Conservation (phyloP, 73 alveolate species). For the Effrenium voratum region DNA sequence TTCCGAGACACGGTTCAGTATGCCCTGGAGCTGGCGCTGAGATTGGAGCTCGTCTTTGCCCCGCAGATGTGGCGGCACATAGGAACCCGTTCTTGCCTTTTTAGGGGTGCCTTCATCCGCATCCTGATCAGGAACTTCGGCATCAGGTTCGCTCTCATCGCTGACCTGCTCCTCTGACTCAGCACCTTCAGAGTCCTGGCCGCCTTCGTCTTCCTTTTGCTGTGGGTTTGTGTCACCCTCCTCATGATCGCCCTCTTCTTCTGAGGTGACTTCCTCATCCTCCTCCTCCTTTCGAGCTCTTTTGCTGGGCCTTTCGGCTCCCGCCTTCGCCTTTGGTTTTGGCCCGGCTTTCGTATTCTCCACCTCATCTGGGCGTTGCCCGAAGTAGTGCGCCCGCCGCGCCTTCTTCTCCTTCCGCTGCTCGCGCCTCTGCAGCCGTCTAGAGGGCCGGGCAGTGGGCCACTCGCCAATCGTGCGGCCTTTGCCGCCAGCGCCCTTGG, state of each 20-base stretch:
- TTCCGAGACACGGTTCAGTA: slow-evolving; percentile 84
- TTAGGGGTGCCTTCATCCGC: background rate
- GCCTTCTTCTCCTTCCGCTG: slow-evolving; percentile 84
- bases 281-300: slow-evolving; percentile 44
- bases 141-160: too few relatives aligned
- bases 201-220: background rate
- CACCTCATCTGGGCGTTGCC: slow-evolving; percentile 20
- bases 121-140: background rate
- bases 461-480: too few relatives aligned
- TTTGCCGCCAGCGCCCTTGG: background rate
- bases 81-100: background rate
- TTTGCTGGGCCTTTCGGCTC: background rate
- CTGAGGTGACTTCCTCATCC: slow-evolving; percentile 72
- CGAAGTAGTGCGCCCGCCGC: slow-evolving; percentile 77
- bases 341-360: background rate
- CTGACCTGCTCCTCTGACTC: background rate
- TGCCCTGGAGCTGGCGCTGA: slow-evolving; percentile 52
- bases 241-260: slow-evolving; percentile 41
- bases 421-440: slow-evolving; percentile 67
- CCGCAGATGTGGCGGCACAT: slow-evolving; percentile 71
- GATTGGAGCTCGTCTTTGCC: slow-evolving; percentile 44
- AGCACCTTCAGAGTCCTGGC: background rate
- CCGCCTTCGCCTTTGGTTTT: background rate
- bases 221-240: background rate
- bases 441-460: too few relatives aligned